Percentiles rank a stretch among this genome's conserved stretches.
Conservation (phyloP, 2,329 filamentous ascomycete genomes). For the Chaetothyriales sp. region DNA sequence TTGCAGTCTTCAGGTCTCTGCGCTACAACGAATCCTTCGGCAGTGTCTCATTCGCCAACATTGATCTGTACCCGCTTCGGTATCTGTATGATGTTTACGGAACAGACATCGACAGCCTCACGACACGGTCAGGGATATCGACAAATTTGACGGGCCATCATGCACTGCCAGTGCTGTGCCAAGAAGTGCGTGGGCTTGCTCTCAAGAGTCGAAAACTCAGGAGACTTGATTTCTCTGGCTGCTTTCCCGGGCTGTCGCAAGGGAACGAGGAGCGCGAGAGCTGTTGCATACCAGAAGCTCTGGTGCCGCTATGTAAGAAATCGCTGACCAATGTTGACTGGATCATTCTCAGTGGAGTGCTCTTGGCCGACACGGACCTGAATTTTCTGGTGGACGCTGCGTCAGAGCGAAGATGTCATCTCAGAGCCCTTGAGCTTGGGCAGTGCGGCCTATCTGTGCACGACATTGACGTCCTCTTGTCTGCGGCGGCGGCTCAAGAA, state of each 20-base stretch:
- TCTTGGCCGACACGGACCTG: conserved; percentile 56
- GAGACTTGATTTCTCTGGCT: conserved; percentile 52
- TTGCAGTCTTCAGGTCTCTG: conserved; percentile 55
- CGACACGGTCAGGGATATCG: conserved; percentile 45
- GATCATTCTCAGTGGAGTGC: conserved; percentile 55
- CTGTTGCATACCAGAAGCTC: conserved; percentile 55
- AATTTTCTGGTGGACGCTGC: conserved; percentile 55
- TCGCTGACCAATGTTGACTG: conserved; percentile 58
- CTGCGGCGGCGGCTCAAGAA: conserved; percentile 50
- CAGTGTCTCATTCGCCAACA: conserved; percentile 52
- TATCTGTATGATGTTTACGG: conserved; percentile 47
- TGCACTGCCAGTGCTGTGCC: conserved; percentile 47
- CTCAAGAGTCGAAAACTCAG: conserved; percentile 51
- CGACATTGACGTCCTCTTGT: conserved; percentile 45
- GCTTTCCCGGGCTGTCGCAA: conserved; percentile 16
- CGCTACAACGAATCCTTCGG: conserved; percentile 58
- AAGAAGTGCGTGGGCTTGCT: conserved; percentile 54
- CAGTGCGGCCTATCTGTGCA: conserved; percentile 43
- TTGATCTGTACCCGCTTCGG: conserved; percentile 53
- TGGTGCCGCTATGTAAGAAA: conserved; percentile 54
- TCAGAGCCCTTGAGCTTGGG: conserved; percentile 54
- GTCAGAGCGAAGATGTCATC: conserved; percentile 49
- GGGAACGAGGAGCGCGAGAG: conserved; percentile 39
- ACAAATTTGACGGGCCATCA: conserved; percentile 41
- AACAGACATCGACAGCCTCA: conserved; percentile 47